phyloP scores from a whole-genome alignment of 805 yeast genomes.

The Saccharomycopsis lassenensis region DNA sequence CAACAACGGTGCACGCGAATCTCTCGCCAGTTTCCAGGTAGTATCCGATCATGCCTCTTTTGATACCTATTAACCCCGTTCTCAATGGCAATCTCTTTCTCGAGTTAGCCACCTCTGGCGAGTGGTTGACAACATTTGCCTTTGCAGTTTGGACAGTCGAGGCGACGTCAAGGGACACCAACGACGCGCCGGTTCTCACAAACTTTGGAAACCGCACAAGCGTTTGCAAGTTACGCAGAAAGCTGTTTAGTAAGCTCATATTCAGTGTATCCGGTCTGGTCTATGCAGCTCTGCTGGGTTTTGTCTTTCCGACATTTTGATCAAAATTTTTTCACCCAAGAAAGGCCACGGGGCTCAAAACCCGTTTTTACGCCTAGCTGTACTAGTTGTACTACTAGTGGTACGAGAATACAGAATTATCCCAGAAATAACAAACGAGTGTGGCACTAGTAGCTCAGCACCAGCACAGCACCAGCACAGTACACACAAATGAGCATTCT shows the following conservation, averaged over 20 bases:
- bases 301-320: too few relatives aligned
- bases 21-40: slow-evolving; percentile 61
- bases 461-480: too few relatives aligned
- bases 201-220: slow-evolving; percentile 20
- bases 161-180: slow-evolving; percentile 28
- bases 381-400: too few relatives aligned
- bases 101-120: slow-evolving; percentile 56
- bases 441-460: too few relatives aligned
- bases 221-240: background rate
- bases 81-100: slow-evolving; percentile 67
- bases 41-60: slow-evolving; percentile 85
- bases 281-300: too few relatives aligned
- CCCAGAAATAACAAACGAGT: too few relatives aligned
- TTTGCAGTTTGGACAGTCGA: slow-evolving; percentile 6
- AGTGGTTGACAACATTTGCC: slow-evolving; percentile 32
- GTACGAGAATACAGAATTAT: too few relatives aligned
- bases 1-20: slow-evolving; percentile 77
- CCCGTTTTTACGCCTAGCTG: too few relatives aligned
- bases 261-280: too few relatives aligned
- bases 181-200: slow-evolving; percentile 26
- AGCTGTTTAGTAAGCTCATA: background rate
- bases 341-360: too few relatives aligned
- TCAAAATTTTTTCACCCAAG: too few relatives aligned
- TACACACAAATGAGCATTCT: too few relatives aligned
- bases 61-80: slow-evolving; percentile 76